phyloP scores from a whole-genome alignment of 345 rosid species.

The Hibiscus syriacus region DNA sequence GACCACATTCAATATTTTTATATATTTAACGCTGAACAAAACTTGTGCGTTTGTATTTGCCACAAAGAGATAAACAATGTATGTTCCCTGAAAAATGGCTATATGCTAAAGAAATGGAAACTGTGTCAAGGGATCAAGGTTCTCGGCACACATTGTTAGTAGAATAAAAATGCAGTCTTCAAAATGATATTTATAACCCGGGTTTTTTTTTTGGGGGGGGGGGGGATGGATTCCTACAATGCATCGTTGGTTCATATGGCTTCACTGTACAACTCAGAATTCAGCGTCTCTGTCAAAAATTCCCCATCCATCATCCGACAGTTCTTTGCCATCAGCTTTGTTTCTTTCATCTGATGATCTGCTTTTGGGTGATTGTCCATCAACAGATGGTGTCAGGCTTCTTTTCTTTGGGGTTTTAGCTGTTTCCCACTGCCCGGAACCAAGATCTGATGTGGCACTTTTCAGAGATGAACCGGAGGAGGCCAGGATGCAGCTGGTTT shows the following conservation, averaged over 20 bases:
- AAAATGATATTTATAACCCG: not conserved
- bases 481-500: conserved; percentile 70
- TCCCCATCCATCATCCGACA: conserved; percentile 66
- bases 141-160: not conserved
- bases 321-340: conserved; percentile 22
- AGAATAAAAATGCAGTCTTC: not conserved
- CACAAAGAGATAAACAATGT: not conserved
- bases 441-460: conserved; percentile 24
- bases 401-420: conserved; percentile 19
- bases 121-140: not conserved
- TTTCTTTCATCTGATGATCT: conserved; percentile 8
- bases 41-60: too few relatives aligned
- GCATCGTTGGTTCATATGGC: conserved; percentile 7
- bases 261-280: not conserved
- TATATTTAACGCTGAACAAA: not conserved
- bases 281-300: conserved; percentile 24
- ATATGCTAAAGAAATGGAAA: not conserved
- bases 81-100: not conserved
- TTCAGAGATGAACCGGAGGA: conserved; percentile 48
- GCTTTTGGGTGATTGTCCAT: conserved; percentile 15
- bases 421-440: conserved; percentile 5
- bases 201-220: too few relatives aligned
- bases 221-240: not conserved
- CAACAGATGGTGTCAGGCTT: conserved; percentile 27
- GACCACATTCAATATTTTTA: not conserved